These are phyloP conservation scores for Rhizopogon vinicolor DNA, from an alignment of 768 basidiomycete species.

Conservation along the genomic window DNA sequence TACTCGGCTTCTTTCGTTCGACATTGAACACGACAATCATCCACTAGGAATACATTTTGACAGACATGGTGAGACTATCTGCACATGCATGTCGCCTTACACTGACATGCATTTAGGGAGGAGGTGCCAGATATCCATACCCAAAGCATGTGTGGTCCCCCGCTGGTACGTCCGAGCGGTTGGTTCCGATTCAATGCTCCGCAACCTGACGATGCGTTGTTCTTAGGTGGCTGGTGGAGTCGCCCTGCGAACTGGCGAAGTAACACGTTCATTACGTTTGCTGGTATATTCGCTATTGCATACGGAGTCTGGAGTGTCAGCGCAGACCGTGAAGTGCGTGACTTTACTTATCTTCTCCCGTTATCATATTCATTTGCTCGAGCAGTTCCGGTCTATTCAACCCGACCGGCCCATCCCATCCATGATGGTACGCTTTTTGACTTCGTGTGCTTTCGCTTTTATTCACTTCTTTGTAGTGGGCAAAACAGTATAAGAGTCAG, in stretches of 20 bases:
- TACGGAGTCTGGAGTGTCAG: conserved; percentile 70
- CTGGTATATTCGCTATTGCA: conserved; percentile 62
- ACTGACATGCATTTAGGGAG: conserved; percentile 45
- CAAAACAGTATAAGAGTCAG: conserved; percentile 41
- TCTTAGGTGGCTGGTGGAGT: conserved; percentile 91
- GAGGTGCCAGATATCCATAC: conserved; percentile 85
- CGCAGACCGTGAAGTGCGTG: conserved; percentile 73
- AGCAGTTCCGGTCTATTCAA: conserved; percentile 52
- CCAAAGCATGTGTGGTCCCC: conserved; percentile 96
- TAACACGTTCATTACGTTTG: conserved; percentile 73
- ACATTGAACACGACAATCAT: too few relatives aligned
- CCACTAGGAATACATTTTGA: too few relatives aligned
- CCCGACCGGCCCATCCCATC: conserved; percentile 76
- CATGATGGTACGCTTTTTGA: conserved; percentile 52
- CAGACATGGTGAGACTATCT: neutral
- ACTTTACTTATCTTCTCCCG: conserved; percentile 3
- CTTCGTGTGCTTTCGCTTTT: neutral
- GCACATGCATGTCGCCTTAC: neutral
- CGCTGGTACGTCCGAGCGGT: conserved; percentile 49
- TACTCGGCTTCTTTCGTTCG: neutral
- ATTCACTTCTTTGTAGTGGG: conserved; percentile 34
- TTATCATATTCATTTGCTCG: neutral
- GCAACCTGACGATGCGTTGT: conserved; percentile 1
- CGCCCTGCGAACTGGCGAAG: conserved; percentile 85
- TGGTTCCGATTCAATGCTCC: neutral